Evolutionary conservation across 2,329 filamentous ascomycete species (phyloP).

Genomic region (Tolypocladium capitatum): DNA sequence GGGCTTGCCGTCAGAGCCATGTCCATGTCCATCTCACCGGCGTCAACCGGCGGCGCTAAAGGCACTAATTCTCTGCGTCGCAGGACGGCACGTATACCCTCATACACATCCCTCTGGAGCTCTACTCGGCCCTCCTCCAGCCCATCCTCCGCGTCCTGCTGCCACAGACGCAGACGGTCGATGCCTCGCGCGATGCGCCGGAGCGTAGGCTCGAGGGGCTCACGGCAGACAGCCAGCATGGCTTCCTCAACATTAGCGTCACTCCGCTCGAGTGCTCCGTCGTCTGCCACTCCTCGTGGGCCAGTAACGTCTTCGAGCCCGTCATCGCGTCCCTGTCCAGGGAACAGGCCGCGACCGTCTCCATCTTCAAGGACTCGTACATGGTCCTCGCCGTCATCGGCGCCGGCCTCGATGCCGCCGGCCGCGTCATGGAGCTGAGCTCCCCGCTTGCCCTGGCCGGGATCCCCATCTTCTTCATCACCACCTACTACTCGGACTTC

Average conservation of each 20-base stretch:
- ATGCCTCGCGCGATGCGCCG: constrained; percentile 20
- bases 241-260: constrained; percentile 86
- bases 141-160: constrained; percentile 77
- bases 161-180: constrained; percentile 39
- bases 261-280: constrained; percentile 88
- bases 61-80: not conserved
- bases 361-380: constrained; percentile 72
- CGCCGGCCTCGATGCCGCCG: constrained; percentile 80
- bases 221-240: constrained; percentile 45
- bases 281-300: constrained; percentile 68
- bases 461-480: constrained; percentile 97
- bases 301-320: constrained; percentile 62
- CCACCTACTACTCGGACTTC: constrained; percentile 95
- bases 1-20: too few species aligned
- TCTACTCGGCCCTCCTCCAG: constrained; percentile 69
- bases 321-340: constrained; percentile 50
- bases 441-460: constrained; percentile 81
- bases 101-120: constrained; percentile 74
- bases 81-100: constrained; percentile 79
- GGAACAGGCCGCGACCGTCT: constrained; percentile 40
- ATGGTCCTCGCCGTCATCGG: constrained; percentile 82
- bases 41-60: constrained; percentile 5
- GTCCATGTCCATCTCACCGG: too few species aligned
- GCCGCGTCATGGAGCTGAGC: constrained; percentile 81
- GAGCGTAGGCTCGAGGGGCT: constrained; percentile 31